Conservation (phyloP, 2,329 filamentous ascomycete species). For the Cercospora sp. region DNA sequence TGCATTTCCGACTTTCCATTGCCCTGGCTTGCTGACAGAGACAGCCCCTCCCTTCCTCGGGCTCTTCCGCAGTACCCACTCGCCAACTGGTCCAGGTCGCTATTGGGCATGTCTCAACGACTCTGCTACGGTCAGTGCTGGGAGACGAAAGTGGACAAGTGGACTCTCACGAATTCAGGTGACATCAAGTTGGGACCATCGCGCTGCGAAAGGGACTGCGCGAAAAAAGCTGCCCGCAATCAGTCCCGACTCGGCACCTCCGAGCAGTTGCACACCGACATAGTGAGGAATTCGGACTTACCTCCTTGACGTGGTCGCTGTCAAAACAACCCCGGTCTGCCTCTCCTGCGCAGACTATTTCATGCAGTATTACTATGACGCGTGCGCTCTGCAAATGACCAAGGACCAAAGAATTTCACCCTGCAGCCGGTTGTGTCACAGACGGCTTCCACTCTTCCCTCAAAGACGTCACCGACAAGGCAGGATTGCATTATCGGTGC, state of each 20-base stretch:
- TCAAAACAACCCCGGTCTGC: not conserved
- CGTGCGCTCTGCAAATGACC: not conserved
- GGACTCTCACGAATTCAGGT: not conserved
- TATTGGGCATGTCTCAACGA: not conserved
- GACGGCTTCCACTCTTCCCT: not conserved
- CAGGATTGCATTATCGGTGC: not conserved
- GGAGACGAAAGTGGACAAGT: not conserved
- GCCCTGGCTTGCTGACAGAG: not conserved
- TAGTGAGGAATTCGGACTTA: not conserved
- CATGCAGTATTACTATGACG: constrained; percentile 4
- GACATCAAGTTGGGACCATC: not conserved
- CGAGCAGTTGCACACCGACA: not conserved
- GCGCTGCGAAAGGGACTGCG: not conserved
- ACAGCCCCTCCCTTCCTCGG: not conserved
- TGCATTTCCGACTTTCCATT: not conserved
- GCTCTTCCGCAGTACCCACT: not conserved
- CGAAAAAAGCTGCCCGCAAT: not conserved
- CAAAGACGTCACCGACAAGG: constrained; percentile 1
- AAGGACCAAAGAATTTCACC: not conserved
- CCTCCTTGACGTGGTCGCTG: not conserved
- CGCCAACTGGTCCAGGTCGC: not conserved
- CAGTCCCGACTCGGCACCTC: not conserved
- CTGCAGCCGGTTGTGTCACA: not conserved
- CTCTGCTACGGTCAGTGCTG: not conserved
- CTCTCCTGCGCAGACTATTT: not conserved